A percentile compares a stretch with the other conserved stretches of the same genome.
These are phyloP conservation scores for Aspergillus sp. DNA, from an alignment of 2,329 filamentous ascomycete genomes.

Conservation along the genomic window DNA sequence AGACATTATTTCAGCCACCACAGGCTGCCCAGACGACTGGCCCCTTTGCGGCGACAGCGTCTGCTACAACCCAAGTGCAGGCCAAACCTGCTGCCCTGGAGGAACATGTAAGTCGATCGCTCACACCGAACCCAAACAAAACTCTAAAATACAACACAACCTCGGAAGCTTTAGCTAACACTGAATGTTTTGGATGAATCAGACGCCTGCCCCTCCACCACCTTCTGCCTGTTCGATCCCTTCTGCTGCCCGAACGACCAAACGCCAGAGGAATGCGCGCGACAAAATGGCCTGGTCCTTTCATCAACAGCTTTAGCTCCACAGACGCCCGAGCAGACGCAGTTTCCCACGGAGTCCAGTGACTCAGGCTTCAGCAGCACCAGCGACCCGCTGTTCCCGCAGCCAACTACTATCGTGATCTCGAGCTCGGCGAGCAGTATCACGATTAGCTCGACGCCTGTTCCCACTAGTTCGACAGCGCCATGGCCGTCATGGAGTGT, in stretches of 20 bases:
- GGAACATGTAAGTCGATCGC: slow-evolving; percentile 12
- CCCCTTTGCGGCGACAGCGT: slow-evolving; percentile 16
- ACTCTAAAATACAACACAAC: too few species aligned
- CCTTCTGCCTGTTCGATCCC: slow-evolving; percentile 4
- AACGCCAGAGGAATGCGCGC: slow-evolving; percentile 2
- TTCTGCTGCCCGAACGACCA: slow-evolving; percentile 7
- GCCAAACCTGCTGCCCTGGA: slow-evolving; percentile 14
- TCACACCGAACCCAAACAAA: not conserved
- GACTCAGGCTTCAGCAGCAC: not conserved
- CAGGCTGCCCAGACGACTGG: slow-evolving; percentile 14
- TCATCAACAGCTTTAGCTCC: not conserved
- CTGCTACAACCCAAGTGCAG: slow-evolving; percentile 16
- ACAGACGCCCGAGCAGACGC: not conserved
- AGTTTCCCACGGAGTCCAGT: not conserved
- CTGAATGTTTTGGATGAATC: not conserved
- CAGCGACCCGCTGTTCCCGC: not conserved
- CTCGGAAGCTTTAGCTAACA: not conserved
- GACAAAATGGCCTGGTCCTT: not conserved
- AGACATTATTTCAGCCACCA: slow-evolving; percentile 11
- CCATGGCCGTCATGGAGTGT: slow-evolving; percentile 1
- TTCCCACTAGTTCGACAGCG: not conserved
- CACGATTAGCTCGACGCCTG: slow-evolving; percentile 7
- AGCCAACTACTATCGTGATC: not conserved
- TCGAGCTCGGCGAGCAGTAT: slow-evolving; percentile 7
- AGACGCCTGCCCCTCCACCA: slow-evolving; percentile 11